Base-by-base conservation (phyloP, 2,329 filamentous ascomycete species). In the Colletotrichum sp. region DNA sequence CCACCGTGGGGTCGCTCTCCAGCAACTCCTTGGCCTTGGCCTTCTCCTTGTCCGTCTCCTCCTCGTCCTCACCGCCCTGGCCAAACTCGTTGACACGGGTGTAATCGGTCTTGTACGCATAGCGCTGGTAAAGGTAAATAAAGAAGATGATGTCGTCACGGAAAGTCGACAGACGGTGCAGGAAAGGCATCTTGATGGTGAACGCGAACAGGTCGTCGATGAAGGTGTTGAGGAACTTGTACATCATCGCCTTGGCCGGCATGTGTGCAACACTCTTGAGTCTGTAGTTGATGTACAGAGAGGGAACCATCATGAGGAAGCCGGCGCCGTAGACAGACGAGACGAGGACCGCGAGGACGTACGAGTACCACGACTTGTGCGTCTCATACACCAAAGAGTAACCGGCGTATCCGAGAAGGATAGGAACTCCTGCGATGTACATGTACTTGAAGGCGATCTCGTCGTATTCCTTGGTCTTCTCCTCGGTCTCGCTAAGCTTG, bases 131-230 rank as follows among this genome's bases (percentile, higher is more conserved):
- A 6, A 99, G 81, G 87, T 98, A 99, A 75, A 99, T 90, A 84
- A 99, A 99, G 90, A 99, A 99, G 83, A 99, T 99, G 79, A 99
- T 90, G 82, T 99, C 97, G 84, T 99, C 97, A 77, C 97, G 91
- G 78, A 99, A 90, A 1, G 97, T 99, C 1, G 97, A 96, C 67
- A 99, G 89, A 18, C 97, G 92, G 85, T 99, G 97, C 68, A 99
- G 89, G 78, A 96, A 92, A 1, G 97, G 97, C 97, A 99, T 99
- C 88, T 99, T 99, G 88, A 99, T 98, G 52, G 97, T 99, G 82
- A 99, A 99, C 3, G 97, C 97, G 83, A 99, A 99, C 36, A 99
- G 89, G 83, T 99, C 97, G 85, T 99, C 97, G 84, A 99, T 99
- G 85, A 99, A 99, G 7, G 97, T 99, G 88, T 99, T 98, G 79